Conservation (phyloP, 306 rosid genomes). For the Dryas drummondii region DNA sequence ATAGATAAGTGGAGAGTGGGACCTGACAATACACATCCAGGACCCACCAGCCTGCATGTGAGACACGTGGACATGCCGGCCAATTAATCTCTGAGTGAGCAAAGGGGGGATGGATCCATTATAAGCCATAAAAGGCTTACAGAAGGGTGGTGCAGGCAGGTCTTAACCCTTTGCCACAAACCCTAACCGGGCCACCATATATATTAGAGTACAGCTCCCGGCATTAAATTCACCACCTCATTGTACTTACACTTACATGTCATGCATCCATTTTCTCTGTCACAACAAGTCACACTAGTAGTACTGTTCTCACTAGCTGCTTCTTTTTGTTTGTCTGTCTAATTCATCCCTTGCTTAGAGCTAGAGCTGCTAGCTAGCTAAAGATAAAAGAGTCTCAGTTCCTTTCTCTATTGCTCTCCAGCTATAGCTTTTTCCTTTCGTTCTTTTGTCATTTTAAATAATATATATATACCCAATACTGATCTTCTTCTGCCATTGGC, state of each 20-base stretch:
- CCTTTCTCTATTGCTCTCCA: neutral
- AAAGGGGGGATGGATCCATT: slow-evolving; percentile 31
- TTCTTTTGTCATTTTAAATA: neutral
- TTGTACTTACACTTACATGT: slow-evolving; percentile 23
- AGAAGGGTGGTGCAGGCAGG: slow-evolving; percentile 42
- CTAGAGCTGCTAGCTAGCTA: neutral
- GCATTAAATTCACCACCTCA: slow-evolving; percentile 72
- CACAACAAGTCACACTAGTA: neutral
- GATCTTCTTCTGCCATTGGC: slow-evolving; percentile 24
- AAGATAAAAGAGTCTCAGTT: neutral
- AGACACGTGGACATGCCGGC: slow-evolving; percentile 49
- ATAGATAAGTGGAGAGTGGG: slow-evolving; percentile 30
- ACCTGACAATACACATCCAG: neutral
- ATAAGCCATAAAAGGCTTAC: slow-evolving; percentile 51
- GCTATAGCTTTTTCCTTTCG: neutral
- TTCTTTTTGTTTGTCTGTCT: slow-evolving; percentile 3
- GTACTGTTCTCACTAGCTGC: neutral
- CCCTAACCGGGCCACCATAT: slow-evolving; percentile 58
- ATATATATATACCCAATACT: slow-evolving; percentile 24
- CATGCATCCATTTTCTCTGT: slow-evolving; percentile 24
- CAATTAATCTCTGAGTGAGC: slow-evolving; percentile 16
- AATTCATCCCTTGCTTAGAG: slow-evolving; percentile 5
- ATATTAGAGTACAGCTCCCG: slow-evolving; percentile 33
- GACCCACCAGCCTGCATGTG: slow-evolving; percentile 43
- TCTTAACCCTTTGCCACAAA: slow-evolving; percentile 50